Base-by-base conservation (phyloP, 192 early-diverging fungal genomes). In the Linnemannia elongata region DNA sequence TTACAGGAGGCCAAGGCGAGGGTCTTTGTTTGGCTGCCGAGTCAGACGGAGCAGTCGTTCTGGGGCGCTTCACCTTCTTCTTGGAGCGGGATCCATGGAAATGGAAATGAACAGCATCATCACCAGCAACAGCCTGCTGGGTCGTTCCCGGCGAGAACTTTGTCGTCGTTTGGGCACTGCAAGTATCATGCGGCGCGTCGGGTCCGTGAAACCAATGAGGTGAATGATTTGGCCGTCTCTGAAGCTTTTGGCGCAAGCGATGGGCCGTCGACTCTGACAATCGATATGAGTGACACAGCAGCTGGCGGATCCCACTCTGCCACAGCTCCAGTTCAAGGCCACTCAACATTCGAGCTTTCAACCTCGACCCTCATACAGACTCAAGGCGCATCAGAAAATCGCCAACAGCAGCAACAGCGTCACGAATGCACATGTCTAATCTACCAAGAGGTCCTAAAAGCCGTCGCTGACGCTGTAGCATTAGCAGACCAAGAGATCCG, bases 401-500 rank as follows among this genome's bases (percentile, higher is more conserved):
- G 13, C 44, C 44, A 45, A 45, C 44, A 45, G n/a, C 49, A 78
- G 57, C 33, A 30, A 6, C 72, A 33, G 24, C 30, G 52, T 2
- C 10, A 69, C 38, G 30, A 33, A 1, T 83, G 82, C 57, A 78
- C 82, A 0, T 83, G 82, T 42, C 70, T 66, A 5, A 6, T 83
- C 22, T 78, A 73, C 36, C 75, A 78, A 41, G 75, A 83, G 44
- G 54, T 77, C 4, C 17, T 63, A 27, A 77, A 83, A 20, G 75
- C 76, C 12, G 71, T 83, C 30, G 76, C 82, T 7, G 82, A 83
- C 12, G 82, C 82, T 0, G 71, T 83, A 0, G 75, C 82, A 13
- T 60, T 83, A 13, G 82, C 82, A 20, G 82, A 83, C 36, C 82
- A 83, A 36, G 82, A 83, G 18, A 77, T 83, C 15, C 68, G 82